phyloP scores from a whole-genome alignment of 2,329 filamentous ascomycete species.

The Cercospora beticola region DNA sequence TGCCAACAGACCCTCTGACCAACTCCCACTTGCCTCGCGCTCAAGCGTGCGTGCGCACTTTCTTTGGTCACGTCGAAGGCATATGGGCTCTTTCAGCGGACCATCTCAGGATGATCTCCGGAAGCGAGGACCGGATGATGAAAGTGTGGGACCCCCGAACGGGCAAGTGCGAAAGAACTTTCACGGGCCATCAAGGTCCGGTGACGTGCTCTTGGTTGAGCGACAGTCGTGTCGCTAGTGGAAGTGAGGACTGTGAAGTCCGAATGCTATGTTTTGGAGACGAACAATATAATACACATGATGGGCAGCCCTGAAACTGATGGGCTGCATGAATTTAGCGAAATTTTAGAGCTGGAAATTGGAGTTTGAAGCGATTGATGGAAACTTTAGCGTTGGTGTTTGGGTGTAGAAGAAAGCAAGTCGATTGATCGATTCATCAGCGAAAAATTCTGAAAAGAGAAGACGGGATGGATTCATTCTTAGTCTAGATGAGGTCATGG shows the following conservation, averaged over 20 bases:
- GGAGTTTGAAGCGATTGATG: not conserved
- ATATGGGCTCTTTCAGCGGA: slow-evolving; percentile 92
- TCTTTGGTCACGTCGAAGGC: slow-evolving; percentile 95
- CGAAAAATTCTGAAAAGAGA: not conserved
- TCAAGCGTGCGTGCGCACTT: slow-evolving; percentile 74
- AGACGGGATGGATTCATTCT: not conserved
- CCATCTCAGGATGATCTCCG: slow-evolving; percentile 81
- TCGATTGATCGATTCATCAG: not conserved
- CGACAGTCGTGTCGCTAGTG: slow-evolving; percentile 84
- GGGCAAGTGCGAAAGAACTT: slow-evolving; percentile 87
- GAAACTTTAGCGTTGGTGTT: slow-evolving; percentile 17
- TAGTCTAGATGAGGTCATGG: not conserved
- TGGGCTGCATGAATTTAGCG: not conserved
- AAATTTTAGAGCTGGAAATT: not conserved
- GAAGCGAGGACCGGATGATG: slow-evolving; percentile 89
- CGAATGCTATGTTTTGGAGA: slow-evolving; percentile 55
- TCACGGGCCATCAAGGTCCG: slow-evolving; percentile 84
- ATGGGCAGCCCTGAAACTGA: not conserved
- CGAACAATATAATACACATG: slow-evolving; percentile 10
- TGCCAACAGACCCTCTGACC: slow-evolving; percentile 38
- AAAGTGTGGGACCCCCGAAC: slow-evolving; percentile 94
- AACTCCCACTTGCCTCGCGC: slow-evolving; percentile 38
- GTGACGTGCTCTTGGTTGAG: slow-evolving; percentile 92
- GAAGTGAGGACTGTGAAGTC: slow-evolving; percentile 90
- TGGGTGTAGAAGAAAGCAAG: slow-evolving; percentile 11